Evolutionary conservation across 768 basidiomycete genomes (phyloP).

Genomic region (Naganishia vaughanmartiniae): DNA sequence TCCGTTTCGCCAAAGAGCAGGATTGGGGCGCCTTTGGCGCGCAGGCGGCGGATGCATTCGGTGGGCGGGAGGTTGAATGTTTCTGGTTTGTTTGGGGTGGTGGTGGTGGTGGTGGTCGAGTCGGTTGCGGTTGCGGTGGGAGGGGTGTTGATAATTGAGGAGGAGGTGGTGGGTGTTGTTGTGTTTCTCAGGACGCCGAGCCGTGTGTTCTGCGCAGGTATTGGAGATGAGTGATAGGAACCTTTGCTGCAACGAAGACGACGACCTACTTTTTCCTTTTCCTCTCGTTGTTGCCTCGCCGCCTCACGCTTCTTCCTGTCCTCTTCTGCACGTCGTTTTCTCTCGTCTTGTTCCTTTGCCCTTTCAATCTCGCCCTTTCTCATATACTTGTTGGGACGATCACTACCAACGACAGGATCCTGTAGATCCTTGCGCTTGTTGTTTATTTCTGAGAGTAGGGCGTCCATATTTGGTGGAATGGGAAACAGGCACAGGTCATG

Average conservation of each 20-base stretch:
- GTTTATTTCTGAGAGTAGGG: conserved; percentile 82
- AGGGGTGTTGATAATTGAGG: too few relatives aligned
- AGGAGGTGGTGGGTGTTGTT: conserved; percentile 30
- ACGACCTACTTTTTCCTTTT: conserved; percentile 34
- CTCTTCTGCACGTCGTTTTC: conserved; percentile 53
- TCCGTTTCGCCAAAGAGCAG: conserved; percentile 92
- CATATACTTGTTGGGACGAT: conserved; percentile 70
- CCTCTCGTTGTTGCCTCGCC: conserved; percentile 42
- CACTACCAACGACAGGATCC: conserved; percentile 41
- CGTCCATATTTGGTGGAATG: conserved; percentile 64
- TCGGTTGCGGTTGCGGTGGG: too few relatives aligned
- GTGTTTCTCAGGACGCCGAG: conserved; percentile 32
- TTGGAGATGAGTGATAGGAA: conserved; percentile 8
- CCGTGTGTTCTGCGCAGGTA: conserved; percentile 2
- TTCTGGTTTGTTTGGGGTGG: conserved; percentile 38
- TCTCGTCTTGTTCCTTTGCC: conserved; percentile 55
- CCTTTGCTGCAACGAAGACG: not conserved
- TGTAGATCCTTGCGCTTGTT: conserved; percentile 76
- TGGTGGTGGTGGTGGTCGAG: too few relatives aligned
- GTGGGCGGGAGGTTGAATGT: conserved; percentile 87
- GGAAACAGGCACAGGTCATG: not conserved
- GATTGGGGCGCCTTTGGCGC: conserved; percentile 89
- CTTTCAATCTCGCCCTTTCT: conserved; percentile 84
- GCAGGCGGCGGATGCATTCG: conserved; percentile 82
- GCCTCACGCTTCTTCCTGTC: conserved; percentile 44